Base-by-base conservation (phyloP, 139 green algal species). In the Nannochloris sp. region DNA sequence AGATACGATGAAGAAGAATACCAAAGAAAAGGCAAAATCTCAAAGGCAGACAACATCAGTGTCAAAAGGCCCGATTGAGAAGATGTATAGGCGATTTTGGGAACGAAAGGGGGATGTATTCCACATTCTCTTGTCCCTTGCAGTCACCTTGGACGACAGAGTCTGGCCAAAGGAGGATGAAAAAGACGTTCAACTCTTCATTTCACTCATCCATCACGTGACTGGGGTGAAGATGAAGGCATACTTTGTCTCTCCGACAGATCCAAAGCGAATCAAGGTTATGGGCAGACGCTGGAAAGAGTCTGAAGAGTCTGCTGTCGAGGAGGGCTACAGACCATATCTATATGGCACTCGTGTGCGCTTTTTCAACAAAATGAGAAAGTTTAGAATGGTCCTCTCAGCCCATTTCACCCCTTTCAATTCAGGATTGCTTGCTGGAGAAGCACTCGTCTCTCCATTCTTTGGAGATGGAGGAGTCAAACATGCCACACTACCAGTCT, bases 381-480 rank as follows among this genome's bases (percentile, higher is more conserved):
- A 23, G 20, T 20, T 49, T 6, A 29, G 26, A 31, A 66, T 66
- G 60, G 77, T 59, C 45, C 4, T 61, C 20, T 31, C 37, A 6
- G 70, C 59, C 4, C 75, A 77, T 53, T 40, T 82, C 16, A 4
- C 17, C 10, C 75, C 75, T 23, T 67, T 53, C 63, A 82, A 82
- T 45, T 62, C 62, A 16, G 75, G 75, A 13, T 16, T 81, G 12
- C 57, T 67, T 31, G 72, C 72, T 1, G 72, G 62, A 9, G 72
- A 82, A 48, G 75, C 75, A n/a, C 64, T 82, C 23, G 45, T 58
- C 9, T 60, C 72, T 14, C 75, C 75, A 10, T 82, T 82, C 53
- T 82, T 82, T 28, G 64, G 64, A 20, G 25, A 14, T 12, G 45
- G 28, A 29, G 43, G 30, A 2, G 64, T 58, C 23, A 55, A 37